Conservation (phyloP, 306 rosid species). For the Boehmeria nivea region DNA sequence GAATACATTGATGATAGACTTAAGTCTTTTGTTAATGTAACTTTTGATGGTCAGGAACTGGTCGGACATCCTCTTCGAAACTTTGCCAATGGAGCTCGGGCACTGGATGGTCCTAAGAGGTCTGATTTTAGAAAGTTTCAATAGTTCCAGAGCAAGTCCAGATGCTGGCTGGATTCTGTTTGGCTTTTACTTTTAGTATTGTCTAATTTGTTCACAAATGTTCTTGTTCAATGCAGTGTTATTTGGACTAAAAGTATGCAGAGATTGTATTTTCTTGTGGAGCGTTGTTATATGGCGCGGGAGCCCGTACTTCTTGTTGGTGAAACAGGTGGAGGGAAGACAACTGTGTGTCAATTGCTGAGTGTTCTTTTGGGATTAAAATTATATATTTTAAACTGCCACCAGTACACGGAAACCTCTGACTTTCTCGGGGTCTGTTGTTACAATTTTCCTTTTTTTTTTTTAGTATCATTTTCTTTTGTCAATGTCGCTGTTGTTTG, state of each 20-base stretch:
- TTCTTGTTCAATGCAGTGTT: slow-evolving; percentile 41
- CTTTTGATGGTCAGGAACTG: slow-evolving; percentile 26
- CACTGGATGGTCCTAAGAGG: slow-evolving; percentile 39
- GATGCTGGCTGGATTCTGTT: not conserved
- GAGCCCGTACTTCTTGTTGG: slow-evolving; percentile 97
- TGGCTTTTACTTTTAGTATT: slow-evolving; percentile 2
- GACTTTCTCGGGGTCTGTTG: slow-evolving; percentile 92
- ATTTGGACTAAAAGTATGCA: slow-evolving; percentile 65
- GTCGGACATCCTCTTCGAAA: slow-evolving; percentile 28
- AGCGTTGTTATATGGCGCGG: slow-evolving; percentile 58
- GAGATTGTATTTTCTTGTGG: slow-evolving; percentile 72
- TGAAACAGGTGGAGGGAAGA: slow-evolving; percentile 98
- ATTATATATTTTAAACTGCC: slow-evolving; percentile 83
- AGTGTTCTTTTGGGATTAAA: slow-evolving; percentile 55
- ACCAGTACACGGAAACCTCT: slow-evolving; percentile 90
- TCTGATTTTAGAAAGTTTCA: slow-evolving; percentile 19
- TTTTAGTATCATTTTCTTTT: not conserved
- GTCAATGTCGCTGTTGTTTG: slow-evolving; percentile 8
- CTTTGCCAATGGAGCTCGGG: too few relatives aligned
- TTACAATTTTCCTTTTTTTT: slow-evolving; percentile 1
- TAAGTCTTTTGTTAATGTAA: not conserved
- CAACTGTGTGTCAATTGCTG: slow-evolving; percentile 87
- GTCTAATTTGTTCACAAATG: slow-evolving; percentile 10
- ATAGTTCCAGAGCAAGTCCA: not conserved
- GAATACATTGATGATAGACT: too few relatives aligned